phyloP scores from a whole-genome alignment of 306 rosid genomes.

The Vigna radiata region DNA sequence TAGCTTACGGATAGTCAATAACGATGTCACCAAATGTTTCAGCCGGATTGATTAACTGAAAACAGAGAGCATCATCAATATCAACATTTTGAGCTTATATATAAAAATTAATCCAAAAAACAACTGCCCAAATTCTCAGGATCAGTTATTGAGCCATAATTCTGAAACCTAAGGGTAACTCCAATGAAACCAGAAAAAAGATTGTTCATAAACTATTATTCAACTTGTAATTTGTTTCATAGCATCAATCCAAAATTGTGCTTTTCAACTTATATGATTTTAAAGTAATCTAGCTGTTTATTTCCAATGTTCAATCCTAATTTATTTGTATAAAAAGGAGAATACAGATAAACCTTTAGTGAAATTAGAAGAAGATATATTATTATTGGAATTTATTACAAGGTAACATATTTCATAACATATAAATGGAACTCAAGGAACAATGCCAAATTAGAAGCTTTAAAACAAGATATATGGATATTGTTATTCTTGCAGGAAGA shows the following conservation, averaged over 20 bases:
- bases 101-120: slow-evolving; percentile 12
- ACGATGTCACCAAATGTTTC: slow-evolving; percentile 98
- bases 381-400: slow-evolving; percentile 9
- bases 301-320: slow-evolving; percentile 23
- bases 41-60: slow-evolving; percentile 90
- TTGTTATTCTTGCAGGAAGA: slow-evolving; percentile 31
- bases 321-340: slow-evolving; percentile 9
- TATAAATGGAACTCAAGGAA: slow-evolving; percentile 20
- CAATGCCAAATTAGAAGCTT: slow-evolving; percentile 25
- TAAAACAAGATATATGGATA: slow-evolving; percentile 15
- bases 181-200: slow-evolving; percentile 10
- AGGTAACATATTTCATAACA: slow-evolving; percentile 18
- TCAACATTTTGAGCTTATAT: slow-evolving; percentile 22
- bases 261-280: slow-evolving; percentile 18
- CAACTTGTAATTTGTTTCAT: slow-evolving; percentile 10
- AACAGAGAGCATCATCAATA: slow-evolving; percentile 41
- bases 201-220: slow-evolving; percentile 38
- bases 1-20: slow-evolving; percentile 91
- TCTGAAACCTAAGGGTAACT: slow-evolving; percentile 24
- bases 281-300: slow-evolving; percentile 8
- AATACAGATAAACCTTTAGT: slow-evolving; percentile 14
- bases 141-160: slow-evolving; percentile 18
- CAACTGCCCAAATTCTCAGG: slow-evolving; percentile 22
- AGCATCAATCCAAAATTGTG: slow-evolving; percentile 35
- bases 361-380: slow-evolving; percentile 8